These are phyloP conservation scores for Aspergillus intermedius DNA, from an alignment of 2,329 filamentous ascomycete species.

Conservation along the genomic window DNA sequence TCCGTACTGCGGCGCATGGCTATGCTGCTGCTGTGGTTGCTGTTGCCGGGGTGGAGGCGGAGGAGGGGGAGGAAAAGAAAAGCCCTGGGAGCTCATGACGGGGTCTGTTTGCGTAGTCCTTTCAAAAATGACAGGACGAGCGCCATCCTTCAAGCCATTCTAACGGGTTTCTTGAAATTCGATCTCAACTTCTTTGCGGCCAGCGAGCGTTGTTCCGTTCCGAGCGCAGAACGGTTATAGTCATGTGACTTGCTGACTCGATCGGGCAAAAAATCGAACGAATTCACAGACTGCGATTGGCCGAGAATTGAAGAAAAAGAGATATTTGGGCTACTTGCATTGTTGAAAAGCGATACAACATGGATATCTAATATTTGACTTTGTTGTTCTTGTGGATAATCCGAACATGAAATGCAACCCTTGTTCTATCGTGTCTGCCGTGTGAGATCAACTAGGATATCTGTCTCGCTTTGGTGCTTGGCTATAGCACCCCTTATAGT, in stretches of 20 bases:
- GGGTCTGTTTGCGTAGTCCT: constrained; percentile 16
- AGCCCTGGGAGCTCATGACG: constrained; percentile 37
- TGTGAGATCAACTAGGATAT: neutral
- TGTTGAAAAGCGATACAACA: neutral
- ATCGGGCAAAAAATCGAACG: constrained; percentile 4
- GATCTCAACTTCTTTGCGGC: neutral
- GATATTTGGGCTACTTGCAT: neutral
- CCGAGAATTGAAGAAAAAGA: neutral
- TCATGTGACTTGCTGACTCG: constrained; percentile 9
- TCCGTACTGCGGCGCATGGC: constrained; percentile 18
- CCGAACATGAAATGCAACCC: constrained; percentile 13
- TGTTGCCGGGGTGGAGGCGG: constrained; percentile 31
- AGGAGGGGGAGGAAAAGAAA: constrained; percentile 42
- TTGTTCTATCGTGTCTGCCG: constrained; percentile 1
- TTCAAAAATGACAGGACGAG: constrained; percentile 17
- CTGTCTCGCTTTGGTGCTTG: neutral
- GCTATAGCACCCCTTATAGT: constrained; percentile 1
- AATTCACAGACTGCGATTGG: constrained; percentile 17
- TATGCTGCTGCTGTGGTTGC: constrained; percentile 14
- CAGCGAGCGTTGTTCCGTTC: constrained; percentile 17
- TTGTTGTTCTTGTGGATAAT: neutral
- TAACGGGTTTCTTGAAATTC: constrained; percentile 1
- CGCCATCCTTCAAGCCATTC: constrained; percentile 22
- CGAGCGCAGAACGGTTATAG: constrained; percentile 7
- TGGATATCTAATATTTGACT: neutral